Conservation (phyloP, 2,329 filamentous ascomycete species). For the Cladophialophora chaetospira region DNA sequence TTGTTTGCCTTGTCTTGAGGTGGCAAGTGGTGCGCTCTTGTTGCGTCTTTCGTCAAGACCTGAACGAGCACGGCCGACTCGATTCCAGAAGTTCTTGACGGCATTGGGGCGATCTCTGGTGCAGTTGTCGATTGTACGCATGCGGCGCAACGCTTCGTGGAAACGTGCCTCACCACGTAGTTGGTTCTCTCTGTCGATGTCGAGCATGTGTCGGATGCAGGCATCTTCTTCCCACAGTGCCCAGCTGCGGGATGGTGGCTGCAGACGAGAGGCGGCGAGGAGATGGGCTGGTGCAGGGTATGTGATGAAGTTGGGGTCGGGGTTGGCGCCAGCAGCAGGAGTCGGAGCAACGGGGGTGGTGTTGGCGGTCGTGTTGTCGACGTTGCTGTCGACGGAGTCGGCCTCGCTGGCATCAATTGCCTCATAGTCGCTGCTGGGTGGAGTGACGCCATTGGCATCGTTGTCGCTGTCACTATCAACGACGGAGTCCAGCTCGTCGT, state of each 20-base stretch:
- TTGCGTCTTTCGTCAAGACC: slow-evolving; percentile 31
- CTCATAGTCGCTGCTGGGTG: neutral
- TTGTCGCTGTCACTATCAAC: neutral
- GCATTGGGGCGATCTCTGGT: slow-evolving; percentile 9
- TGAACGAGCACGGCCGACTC: slow-evolving; percentile 25
- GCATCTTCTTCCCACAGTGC: slow-evolving; percentile 28
- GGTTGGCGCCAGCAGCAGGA: neutral
- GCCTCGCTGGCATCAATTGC: neutral
- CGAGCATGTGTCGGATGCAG: slow-evolving; percentile 30
- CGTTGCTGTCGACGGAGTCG: neutral
- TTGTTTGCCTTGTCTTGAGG: slow-evolving; percentile 21
- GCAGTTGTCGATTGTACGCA: slow-evolving; percentile 16
- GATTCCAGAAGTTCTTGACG: slow-evolving; percentile 34
- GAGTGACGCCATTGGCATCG: neutral
- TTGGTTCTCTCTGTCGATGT: slow-evolving; percentile 19
- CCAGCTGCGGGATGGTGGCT: slow-evolving; percentile 17
- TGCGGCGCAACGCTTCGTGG: slow-evolving; percentile 22
- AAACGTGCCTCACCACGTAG: slow-evolving; percentile 28
- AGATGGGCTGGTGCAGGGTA: slow-evolving; percentile 25
- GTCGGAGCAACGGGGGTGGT: neutral
- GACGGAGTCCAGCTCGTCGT: neutral
- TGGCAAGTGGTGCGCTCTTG: slow-evolving; percentile 21
- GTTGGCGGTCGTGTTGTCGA: neutral
- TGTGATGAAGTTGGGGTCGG: slow-evolving; percentile 5
- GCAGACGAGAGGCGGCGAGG: slow-evolving; percentile 13